Evolutionary conservation across 352 stramenopile genomes (phyloP).

Genomic region (Globisporangium nagaii): DNA sequence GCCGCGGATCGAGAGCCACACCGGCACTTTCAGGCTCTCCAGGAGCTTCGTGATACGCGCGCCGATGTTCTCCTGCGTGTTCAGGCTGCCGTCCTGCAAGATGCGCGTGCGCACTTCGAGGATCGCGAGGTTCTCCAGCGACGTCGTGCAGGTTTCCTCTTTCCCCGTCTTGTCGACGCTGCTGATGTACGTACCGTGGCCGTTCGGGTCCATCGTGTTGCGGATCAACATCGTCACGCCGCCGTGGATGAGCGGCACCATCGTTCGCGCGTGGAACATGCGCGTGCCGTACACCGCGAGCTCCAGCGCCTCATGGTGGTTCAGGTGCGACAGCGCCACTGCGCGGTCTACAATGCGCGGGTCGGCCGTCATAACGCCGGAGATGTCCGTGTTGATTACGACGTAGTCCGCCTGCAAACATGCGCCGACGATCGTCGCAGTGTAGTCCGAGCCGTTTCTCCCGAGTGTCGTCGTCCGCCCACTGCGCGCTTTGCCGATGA

Average conservation of each 20-base stretch:
- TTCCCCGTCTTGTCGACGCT: slow-evolving; percentile 46
- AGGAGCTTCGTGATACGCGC: slow-evolving; percentile 69
- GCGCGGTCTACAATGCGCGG: slow-evolving; percentile 69
- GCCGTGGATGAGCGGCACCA: slow-evolving; percentile 78
- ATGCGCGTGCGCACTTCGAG: slow-evolving; percentile 78
- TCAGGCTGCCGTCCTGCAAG: slow-evolving; percentile 55
- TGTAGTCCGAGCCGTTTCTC: slow-evolving; percentile 83
- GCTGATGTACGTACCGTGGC: slow-evolving; percentile 80
- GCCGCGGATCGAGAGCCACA: slow-evolving; percentile 78
- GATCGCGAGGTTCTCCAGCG: slow-evolving; percentile 74
- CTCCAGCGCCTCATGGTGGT: slow-evolving; percentile 76
- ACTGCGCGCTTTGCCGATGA: slow-evolving; percentile 53
- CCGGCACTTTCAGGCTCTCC: slow-evolving; percentile 52
- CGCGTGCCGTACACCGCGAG: slow-evolving; percentile 77
- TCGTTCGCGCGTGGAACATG: slow-evolving; percentile 85
- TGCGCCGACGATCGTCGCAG: slow-evolving; percentile 72
- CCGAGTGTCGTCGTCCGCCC: slow-evolving; percentile 77
- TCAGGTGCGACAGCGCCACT: slow-evolving; percentile 63
- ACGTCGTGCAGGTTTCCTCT: slow-evolving; percentile 74
- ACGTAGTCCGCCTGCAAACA: slow-evolving; percentile 68
- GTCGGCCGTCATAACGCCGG: slow-evolving; percentile 82
- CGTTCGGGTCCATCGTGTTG: slow-evolving; percentile 79
- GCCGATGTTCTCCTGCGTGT: slow-evolving; percentile 62
- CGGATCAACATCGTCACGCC: slow-evolving; percentile 81
- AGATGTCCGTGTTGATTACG: slow-evolving; percentile 84